Evolutionary conservation across 2,329 filamentous ascomycete genomes (phyloP), one percentile per base, ranked within the genome.

Genomic region (Harringtonia aguacate): DNA sequence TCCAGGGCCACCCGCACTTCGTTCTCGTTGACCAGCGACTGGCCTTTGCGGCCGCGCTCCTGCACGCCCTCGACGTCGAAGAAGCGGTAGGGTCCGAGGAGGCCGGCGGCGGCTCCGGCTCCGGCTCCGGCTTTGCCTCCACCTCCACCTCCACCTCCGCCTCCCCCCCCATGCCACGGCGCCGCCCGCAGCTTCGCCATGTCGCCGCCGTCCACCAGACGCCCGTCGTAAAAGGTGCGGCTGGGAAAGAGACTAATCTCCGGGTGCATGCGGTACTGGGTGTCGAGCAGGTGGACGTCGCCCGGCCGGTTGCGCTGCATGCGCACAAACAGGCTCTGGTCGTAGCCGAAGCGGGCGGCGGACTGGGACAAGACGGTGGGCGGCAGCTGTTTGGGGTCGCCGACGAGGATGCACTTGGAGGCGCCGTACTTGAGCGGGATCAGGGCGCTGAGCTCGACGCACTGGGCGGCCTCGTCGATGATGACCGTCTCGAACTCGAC

Each of bases 401-500:
- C 92, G 27, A 98, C 92, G 28, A 98, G 77, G 53, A 98, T 87
- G 65, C 92, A 97, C 65, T 95, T 97, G 47, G 85, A 84, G 62
- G 88, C 95, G 45, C 92, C 90, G 57, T 98, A 98, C 62, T 98
- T 98, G 45, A 98, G 75, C 3, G 92, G 92, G 53, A 98, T 98
- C 38, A 98, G 73, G 13, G 92, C 92, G 57, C 88, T 95, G 58
- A 98, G 75, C 66, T 98, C 92, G 48, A 98, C 94, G 61, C 90
- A 98, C 70, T 98, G 92, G 15, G 92, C 92, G 4, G 92, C 92
- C 66, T 98, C 92, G 56, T 98, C 92, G 50, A 98, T 95, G 53
- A 98, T 86, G 52, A 98, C 92, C 0, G 92, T 97, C 64, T 98
- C 92, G 53, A 98, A 98, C 61, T 98, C 92, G 41, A 98, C 87